Conservation (phyloP, 176 grass and related monocot genomes). For the Miscanthus lutarioriparius region DNA sequence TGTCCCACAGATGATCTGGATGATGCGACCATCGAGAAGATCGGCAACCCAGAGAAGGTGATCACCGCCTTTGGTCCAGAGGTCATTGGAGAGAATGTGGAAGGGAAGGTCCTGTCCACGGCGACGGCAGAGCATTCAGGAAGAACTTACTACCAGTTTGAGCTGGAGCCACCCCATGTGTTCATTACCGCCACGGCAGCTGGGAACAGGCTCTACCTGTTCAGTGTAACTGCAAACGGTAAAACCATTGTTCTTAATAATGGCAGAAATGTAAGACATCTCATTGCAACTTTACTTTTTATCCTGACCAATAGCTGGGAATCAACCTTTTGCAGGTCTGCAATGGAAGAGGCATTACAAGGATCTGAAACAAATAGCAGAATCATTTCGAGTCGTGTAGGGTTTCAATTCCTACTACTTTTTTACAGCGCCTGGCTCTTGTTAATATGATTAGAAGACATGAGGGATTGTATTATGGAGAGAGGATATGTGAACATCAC, state of each 20-base stretch:
- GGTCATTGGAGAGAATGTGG: slow-evolving; percentile 87
- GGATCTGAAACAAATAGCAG: slow-evolving; percentile 83
- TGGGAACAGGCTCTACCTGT: slow-evolving; percentile 91
- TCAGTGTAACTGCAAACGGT: slow-evolving; percentile 90
- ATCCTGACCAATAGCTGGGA: not conserved
- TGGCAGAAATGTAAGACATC: not conserved
- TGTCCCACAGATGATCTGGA: slow-evolving; percentile 36
- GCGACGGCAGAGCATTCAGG: slow-evolving; percentile 60
- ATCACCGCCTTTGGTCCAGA: slow-evolving; percentile 85
- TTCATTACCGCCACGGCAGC: slow-evolving; percentile 96
- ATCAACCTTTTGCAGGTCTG: slow-evolving; percentile 51
- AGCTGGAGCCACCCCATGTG: slow-evolving; percentile 78
- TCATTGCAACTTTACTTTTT: not conserved
- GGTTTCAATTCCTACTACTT: not conserved
- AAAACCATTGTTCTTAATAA: not conserved
- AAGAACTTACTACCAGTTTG: slow-evolving; percentile 93
- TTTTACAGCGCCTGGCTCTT: not conserved
- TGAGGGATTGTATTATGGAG: slow-evolving; percentile 12
- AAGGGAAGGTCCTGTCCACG: slow-evolving; percentile 77
- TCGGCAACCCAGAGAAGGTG: slow-evolving; percentile 72
- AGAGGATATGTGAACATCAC: slow-evolving; percentile 10
- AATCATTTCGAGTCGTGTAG: slow-evolving; percentile 83
- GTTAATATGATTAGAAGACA: slow-evolving; percentile 19
- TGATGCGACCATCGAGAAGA: slow-evolving; percentile 68
- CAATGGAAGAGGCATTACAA: slow-evolving; percentile 98